phyloP scores from a whole-genome alignment of 306 rosid species.

The Sphenostylis stenocarpa region DNA sequence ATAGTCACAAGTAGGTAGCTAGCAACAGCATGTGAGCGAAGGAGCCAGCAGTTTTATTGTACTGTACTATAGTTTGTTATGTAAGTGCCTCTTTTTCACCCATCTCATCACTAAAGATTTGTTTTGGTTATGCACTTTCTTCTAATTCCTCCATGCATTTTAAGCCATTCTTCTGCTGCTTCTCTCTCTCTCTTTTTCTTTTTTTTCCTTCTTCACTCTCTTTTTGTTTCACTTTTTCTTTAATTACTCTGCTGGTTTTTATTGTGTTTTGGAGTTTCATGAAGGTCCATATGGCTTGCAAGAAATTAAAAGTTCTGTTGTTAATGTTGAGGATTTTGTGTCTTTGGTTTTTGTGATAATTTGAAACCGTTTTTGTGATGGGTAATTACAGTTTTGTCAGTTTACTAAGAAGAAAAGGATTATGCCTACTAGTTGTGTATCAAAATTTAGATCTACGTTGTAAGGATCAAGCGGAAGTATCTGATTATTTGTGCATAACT shows the following conservation, averaged over 20 bases:
- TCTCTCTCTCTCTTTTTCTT: too few species aligned
- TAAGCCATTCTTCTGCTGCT: not conserved
- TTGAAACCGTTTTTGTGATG: conserved; percentile 2
- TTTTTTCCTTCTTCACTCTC: not conserved
- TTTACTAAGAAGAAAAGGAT: not conserved
- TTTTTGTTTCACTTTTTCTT: not conserved
- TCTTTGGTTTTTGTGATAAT: not conserved
- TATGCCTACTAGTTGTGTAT: not conserved
- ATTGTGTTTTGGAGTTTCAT: conserved; percentile 15
- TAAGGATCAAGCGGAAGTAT: not conserved
- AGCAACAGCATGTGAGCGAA: conserved; percentile 9
- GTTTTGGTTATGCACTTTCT: conserved; percentile 6
- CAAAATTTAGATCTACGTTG: conserved; percentile 33
- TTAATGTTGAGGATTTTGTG: conserved; percentile 26
- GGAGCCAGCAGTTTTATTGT: conserved; percentile 29
- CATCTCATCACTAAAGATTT: conserved; percentile 29
- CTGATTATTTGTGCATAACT: conserved; percentile 4
- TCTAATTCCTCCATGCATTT: conserved; percentile 33
- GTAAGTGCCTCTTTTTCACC: conserved; percentile 39
- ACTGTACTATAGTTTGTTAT: conserved; percentile 27
- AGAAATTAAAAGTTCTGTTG: not conserved
- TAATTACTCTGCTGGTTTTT: conserved; percentile 2
- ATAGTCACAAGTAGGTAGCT: conserved; percentile 8
- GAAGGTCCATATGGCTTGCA: conserved; percentile 30
- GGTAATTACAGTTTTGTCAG: conserved; percentile 3